phyloP scores from a whole-genome alignment of 1,139 yeast genomes.

The Kurtzmaniella quercitrusa region DNA sequence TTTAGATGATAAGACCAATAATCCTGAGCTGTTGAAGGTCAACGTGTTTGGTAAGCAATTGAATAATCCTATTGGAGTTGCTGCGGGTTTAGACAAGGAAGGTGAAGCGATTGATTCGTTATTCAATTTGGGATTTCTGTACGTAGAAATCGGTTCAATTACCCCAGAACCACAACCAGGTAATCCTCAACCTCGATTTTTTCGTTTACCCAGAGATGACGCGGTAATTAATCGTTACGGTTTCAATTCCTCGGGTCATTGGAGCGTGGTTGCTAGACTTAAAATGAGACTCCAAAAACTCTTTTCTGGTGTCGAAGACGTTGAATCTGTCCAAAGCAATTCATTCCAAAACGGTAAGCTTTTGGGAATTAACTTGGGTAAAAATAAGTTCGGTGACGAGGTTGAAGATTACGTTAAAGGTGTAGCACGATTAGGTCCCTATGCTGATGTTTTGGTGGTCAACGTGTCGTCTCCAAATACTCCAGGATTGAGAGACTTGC shows the following conservation, averaged over 20 bases:
- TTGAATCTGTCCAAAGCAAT: slow-evolving; percentile 36
- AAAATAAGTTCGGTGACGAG: slow-evolving; percentile 89
- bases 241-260: slow-evolving; percentile 88
- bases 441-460: slow-evolving; percentile 84
- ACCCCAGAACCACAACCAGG: slow-evolving; percentile 95
- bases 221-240: slow-evolving; percentile 95
- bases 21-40: slow-evolving; percentile 52
- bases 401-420: slow-evolving; percentile 82
- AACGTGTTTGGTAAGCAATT: slow-evolving; percentile 61
- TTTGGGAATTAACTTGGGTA: slow-evolving; percentile 83
- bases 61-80: slow-evolving; percentile 81
- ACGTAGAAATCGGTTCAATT: slow-evolving; percentile 89
- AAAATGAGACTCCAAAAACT: slow-evolving; percentile 53
- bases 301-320: slow-evolving; percentile 16
- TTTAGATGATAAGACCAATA: slow-evolving; percentile 40
- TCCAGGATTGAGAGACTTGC: slow-evolving; percentile 88
- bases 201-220: slow-evolving; percentile 76
- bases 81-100: slow-evolving; percentile 94
- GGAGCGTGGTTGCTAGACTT: slow-evolving; percentile 62
- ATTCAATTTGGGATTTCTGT: slow-evolving; percentile 76
- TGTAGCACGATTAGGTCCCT: slow-evolving; percentile 72
- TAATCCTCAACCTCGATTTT: slow-evolving; percentile 85
- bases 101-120: slow-evolving; percentile 90
- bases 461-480: slow-evolving; percentile 97
- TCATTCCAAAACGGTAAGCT: slow-evolving; percentile 64